Evolutionary conservation across 2,329 filamentous ascomycete species (phyloP).

Genomic region (Cytospora schulzeri): DNA sequence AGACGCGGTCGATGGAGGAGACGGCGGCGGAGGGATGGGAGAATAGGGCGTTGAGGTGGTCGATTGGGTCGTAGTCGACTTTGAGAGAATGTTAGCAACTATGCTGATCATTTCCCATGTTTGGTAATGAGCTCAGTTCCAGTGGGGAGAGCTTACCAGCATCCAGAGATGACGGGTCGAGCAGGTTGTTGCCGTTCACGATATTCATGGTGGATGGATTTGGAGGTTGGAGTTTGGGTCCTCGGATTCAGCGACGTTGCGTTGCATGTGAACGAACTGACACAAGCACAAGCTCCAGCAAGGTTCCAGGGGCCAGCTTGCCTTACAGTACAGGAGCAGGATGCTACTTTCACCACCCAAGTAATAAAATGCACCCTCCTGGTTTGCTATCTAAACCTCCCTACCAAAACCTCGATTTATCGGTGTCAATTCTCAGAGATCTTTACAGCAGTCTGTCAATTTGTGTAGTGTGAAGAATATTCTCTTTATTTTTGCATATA

Average conservation of each 20-base stretch:
- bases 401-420: too few species aligned
- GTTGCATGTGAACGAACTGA: slow-evolving; percentile 23
- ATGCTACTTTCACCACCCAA: neutral
- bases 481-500: neutral
- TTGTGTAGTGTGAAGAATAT: neutral
- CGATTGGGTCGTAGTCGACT: slow-evolving; percentile 87
- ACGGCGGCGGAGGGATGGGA: slow-evolving; percentile 84
- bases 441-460: too few species aligned
- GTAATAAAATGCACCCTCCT: neutral
- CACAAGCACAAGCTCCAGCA: slow-evolving; percentile 9
- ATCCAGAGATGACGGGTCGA: slow-evolving; percentile 28
- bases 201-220: slow-evolving; percentile 26
- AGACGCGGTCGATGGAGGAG: slow-evolving; percentile 73
- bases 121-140: neutral
- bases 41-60: slow-evolving; percentile 92
- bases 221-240: neutral
- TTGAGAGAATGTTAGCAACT: neutral
- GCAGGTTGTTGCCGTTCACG: slow-evolving; percentile 25
- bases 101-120: neutral
- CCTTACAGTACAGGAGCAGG: neutral
- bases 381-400: neutral
- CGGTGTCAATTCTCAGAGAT: too few species aligned
- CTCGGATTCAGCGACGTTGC: slow-evolving; percentile 18
- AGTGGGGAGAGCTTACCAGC: slow-evolving; percentile 29
- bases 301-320: slow-evolving; percentile 1